Percentiles rank a stretch among this genome's conserved stretches.
phyloP scores from a whole-genome alignment of 805 yeast species.

The Starmera pachycereana region DNA sequence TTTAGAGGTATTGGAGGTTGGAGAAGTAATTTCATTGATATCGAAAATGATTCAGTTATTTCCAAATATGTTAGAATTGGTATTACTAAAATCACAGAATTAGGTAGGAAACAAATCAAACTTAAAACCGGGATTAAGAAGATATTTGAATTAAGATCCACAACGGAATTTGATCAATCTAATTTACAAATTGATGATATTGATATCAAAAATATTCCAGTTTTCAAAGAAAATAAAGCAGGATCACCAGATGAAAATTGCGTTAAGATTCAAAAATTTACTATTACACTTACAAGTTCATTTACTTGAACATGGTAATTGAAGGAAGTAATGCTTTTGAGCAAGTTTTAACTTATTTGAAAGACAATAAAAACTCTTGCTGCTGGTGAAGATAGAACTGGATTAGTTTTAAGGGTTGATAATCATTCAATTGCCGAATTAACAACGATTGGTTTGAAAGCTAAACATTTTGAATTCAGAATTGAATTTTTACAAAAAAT shows the following conservation, averaged over 20 bases:
- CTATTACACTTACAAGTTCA: constrained; percentile 50
- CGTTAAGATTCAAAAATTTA: constrained; percentile 41
- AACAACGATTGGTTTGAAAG: constrained; percentile 52
- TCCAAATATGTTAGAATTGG: constrained; percentile 38
- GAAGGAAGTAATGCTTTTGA: constrained; percentile 39
- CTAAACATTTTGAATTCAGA: constrained; percentile 25
- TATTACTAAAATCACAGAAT: constrained; percentile 33
- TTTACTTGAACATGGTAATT: constrained; percentile 48
- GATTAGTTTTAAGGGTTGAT: constrained; percentile 59
- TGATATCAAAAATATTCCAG: constrained; percentile 43
- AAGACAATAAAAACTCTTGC: constrained; percentile 52
- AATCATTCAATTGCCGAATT: constrained; percentile 57
- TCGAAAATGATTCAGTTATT: constrained; percentile 13
- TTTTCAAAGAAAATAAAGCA: constrained; percentile 40
- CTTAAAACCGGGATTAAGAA: constrained; percentile 34
- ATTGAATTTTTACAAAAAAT: constrained; percentile 13
- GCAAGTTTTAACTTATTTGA: constrained; percentile 41
- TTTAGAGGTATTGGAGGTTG: constrained; percentile 82
- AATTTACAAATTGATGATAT: constrained; percentile 40
- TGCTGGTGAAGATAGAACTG: constrained; percentile 85
- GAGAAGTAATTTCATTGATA: constrained; percentile 16
- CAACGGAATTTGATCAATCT: constrained; percentile 36
- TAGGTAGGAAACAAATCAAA: constrained; percentile 32
- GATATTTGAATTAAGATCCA: constrained; percentile 61
- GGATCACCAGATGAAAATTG: constrained; percentile 54